Conservation (phyloP, 176 grass and related monocot genomes). For the Eragrostis nindensis region DNA sequence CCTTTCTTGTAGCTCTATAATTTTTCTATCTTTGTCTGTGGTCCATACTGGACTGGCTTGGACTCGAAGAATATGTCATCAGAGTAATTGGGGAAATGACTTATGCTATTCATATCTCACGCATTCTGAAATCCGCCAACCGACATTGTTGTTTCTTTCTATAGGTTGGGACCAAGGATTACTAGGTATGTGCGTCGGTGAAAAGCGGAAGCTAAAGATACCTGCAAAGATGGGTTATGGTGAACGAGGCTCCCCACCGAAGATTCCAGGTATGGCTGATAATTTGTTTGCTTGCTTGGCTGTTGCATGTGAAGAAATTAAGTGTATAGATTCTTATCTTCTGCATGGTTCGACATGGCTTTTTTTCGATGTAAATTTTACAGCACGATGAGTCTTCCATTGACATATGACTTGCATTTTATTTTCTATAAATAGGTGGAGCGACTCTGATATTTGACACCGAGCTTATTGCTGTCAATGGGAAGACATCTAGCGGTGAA, state of each 20-base stretch:
- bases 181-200: slow-evolving; percentile 88
- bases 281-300: slow-evolving; percentile 47
- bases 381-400: background rate
- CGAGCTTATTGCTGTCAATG: slow-evolving; percentile 83
- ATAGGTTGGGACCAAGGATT: slow-evolving; percentile 97
- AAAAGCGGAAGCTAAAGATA: slow-evolving; percentile 95
- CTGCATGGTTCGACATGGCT: background rate
- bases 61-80: slow-evolving; percentile 24
- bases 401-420: slow-evolving; percentile 12
- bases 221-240: slow-evolving; percentile 90
- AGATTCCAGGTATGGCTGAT: slow-evolving; percentile 74
- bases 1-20: slow-evolving; percentile 5
- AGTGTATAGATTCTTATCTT: slow-evolving; percentile 18
- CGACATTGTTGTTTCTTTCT: slow-evolving; percentile 27
- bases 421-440: slow-evolving; percentile 51
- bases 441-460: slow-evolving; percentile 87
- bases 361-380: slow-evolving; percentile 7
- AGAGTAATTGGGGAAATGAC: slow-evolving; percentile 3
- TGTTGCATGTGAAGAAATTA: slow-evolving; percentile 28
- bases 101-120: slow-evolving; percentile 23
- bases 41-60: slow-evolving; percentile 21
- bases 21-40: slow-evolving; percentile 12
- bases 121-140: slow-evolving; percentile 22
- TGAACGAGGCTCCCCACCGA: slow-evolving; percentile 83
- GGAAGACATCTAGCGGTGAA: slow-evolving; percentile 46